Evolutionary conservation across 1,284 basidiomycete genomes (phyloP), one percentile per base, ranked within the genome.

Genomic region (Termitomyces sp.): DNA sequence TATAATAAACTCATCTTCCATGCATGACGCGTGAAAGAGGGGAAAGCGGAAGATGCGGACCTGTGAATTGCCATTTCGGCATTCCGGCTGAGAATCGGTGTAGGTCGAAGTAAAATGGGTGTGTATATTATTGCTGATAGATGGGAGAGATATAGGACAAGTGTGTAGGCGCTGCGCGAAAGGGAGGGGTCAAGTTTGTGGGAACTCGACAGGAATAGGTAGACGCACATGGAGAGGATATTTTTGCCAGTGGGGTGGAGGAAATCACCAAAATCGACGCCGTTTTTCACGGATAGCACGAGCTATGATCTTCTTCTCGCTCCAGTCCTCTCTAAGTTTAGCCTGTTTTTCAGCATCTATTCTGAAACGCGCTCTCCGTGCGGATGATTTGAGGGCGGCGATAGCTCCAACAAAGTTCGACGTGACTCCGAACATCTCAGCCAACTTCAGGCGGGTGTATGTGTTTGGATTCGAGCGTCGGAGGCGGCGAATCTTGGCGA

Each of bases 381-480:
- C 64, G 2, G 75, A 58, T 52, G 77, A 78, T 57, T 75, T 77
- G 43, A 86, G 66, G 0, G 82, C 81, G 6, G 85, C 84, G 28
- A 84, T 70, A 54, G 73, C 71, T 4, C 72, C 75, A 50, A 88
- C 79, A 55, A 86, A 84, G 26, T 72, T 66, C 30, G 74, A 70
- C 0, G 81, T 79, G 67, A 80, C 81, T 3, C 74, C 72, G 66
- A 86, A 88, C 72, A 75, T 78, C 58, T 74, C 71, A 2, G 86
- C 84, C 10, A 88, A 71, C 60, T 70, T 74, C 46, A 65, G 64
- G 10, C 79, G 74, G 46, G 77, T 81, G 64, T 82, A 83, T 34
- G 67, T 69, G 5, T 63, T 64, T 0, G 85, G 85, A 61, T 86
- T 67, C 43, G 68, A 67, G 42, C 64, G 67, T 44, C 88, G 76